Evolutionary conservation across 2,329 filamentous ascomycete genomes (phyloP).

Genomic region (Coniosporium tulheliwenetii): DNA sequence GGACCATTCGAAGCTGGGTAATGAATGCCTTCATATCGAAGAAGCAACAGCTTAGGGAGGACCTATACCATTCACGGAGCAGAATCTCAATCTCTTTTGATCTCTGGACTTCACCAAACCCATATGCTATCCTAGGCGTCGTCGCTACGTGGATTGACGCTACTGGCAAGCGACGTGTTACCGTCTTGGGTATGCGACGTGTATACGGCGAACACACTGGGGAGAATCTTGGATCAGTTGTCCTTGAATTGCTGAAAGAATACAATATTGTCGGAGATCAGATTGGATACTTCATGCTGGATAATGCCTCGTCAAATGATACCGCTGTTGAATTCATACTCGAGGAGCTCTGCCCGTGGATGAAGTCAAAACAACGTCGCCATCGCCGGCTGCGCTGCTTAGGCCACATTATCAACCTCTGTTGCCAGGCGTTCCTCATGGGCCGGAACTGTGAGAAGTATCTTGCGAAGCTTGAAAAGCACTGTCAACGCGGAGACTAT

Average conservation of each 20-base stretch:
- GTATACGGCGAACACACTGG: constrained; percentile 2
- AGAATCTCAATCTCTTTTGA: constrained; percentile 3
- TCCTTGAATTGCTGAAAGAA: neutral
- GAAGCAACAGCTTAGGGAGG: neutral
- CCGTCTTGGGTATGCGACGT: constrained; percentile 1
- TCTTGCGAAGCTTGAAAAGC: neutral
- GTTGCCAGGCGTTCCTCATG: constrained; percentile 2
- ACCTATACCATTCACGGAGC: neutral
- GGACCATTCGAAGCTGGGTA: neutral
- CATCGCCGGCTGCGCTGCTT: constrained; percentile 2
- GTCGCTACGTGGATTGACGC: constrained; percentile 2
- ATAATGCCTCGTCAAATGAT: constrained; percentile 1
- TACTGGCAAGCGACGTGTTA: neutral
- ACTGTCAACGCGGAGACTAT: neutral
- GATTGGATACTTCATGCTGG: constrained; percentile 1
- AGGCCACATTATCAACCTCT: constrained; percentile 4
- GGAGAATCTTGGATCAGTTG: neutral
- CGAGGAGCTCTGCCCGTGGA: neutral
- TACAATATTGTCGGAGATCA: neutral
- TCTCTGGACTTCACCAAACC: constrained; percentile 5
- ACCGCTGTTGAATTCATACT: neutral
- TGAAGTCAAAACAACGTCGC: neutral
- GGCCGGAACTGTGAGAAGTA: neutral
- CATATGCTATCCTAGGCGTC: constrained; percentile 3
- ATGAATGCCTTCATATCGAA: neutral